Evolutionary conservation across 176 grass and related monocot genomes (phyloP).

Genomic region (Thalia dealbata): DNA sequence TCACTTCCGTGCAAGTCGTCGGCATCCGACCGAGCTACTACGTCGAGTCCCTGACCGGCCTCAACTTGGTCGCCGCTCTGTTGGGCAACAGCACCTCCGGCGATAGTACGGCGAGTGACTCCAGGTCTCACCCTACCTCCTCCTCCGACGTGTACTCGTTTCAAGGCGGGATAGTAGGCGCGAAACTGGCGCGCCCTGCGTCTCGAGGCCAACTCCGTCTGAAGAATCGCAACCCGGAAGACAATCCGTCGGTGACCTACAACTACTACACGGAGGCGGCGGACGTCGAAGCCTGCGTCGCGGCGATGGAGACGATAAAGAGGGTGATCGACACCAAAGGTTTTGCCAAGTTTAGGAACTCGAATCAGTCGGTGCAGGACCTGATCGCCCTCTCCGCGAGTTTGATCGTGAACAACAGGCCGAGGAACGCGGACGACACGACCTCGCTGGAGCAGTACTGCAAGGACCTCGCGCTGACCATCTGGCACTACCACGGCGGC

Average conservation of each 20-base stretch:
- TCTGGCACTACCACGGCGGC: conserved; percentile 7
- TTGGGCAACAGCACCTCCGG: background rate
- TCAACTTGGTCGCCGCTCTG: conserved; percentile 37
- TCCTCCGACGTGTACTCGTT: conserved; percentile 44
- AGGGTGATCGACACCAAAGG: conserved; percentile 46
- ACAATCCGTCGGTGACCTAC: conserved; percentile 5
- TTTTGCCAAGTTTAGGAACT: conserved; percentile 60
- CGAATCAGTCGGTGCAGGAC: conserved; percentile 36
- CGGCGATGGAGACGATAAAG: background rate
- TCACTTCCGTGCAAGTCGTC: conserved; percentile 62
- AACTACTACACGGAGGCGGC: conserved; percentile 3
- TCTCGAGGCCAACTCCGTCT: conserved; percentile 4
- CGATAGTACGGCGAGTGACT: too few relatives aligned
- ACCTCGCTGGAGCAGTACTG: conserved; percentile 37
- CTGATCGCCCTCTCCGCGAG: conserved; percentile 43
- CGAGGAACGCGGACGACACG: conserved; percentile 52
- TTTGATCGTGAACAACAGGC: conserved; percentile 45
- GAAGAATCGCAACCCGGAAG: conserved; percentile 8
- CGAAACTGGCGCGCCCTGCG: background rate
- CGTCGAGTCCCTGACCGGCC: conserved; percentile 69
- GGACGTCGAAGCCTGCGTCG: background rate
- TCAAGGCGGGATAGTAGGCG: conserved; percentile 36
- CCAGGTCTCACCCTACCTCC: too few relatives aligned
- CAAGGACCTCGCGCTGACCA: conserved; percentile 3
- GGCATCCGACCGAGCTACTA: conserved; percentile 60